Evolutionary conservation across 805 yeast species (phyloP), one percentile per base, ranked within the genome.

Genomic region (Peterozyma xylosa): DNA sequence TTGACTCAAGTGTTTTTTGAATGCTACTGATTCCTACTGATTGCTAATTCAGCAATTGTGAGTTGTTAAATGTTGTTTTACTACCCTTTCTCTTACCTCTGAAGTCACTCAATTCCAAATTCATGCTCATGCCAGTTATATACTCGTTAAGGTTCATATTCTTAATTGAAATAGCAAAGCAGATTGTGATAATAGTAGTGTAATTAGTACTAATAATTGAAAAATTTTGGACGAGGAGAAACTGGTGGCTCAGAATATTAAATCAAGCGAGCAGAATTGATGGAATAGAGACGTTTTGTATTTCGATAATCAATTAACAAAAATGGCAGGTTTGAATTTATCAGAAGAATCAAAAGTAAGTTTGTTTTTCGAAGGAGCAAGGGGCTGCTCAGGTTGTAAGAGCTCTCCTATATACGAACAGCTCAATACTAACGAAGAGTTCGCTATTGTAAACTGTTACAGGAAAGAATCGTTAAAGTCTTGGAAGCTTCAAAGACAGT

Each of bases 381-480:
- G 62, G 47, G 58, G 43, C 15, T 39, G 32, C 50, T 54, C 45
- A 43, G 57, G 14, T 50, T 67, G 33, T 64, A 67, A 30, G 70
- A 67, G 54, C 70, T 67, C 50, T 57, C 71, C 71, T 66, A 60
- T 53, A 66, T 63, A 35, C 9, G 4, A 30, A 11, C 17, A 29
- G 16, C 16, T 29, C 9, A 18, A 1, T 16, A 38, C 42, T 34
- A 39, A 38, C 37, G 14, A 36, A n/a, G 11, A 13, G 32, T 21
- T 21, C 27, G 27, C 27, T 21, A 5, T 21, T 21, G 27, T 21
- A 7, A 21, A 21, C 15, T 29, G 44, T 42, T 41, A 38, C 32
- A 85, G 77, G 99, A 93, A 71, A 88, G 98, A 70, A 77, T 93
- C 64, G 68, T 82, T 62, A 87, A 82, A 64, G 69, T 90, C 50